Base-by-base conservation (phyloP, 352 stramenopile genomes). In the Globisporangium spiculum region DNA sequence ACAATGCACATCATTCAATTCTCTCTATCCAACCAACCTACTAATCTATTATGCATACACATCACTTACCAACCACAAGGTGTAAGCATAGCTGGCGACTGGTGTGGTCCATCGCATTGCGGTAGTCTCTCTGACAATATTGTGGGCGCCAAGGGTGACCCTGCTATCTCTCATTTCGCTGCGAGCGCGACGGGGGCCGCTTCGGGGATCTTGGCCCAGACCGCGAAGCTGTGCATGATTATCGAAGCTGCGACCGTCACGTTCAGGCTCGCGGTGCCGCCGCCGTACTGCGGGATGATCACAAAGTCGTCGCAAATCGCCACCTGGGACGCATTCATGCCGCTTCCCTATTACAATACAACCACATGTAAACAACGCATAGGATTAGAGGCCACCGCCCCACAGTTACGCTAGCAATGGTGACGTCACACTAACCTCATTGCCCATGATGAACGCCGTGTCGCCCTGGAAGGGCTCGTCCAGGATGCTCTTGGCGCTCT, bases 361-460 rank as follows among this genome's bases (percentile, higher is more conserved):
- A 54, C 27, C 27, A 67, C 59, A 63, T 53, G 10, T 24, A 53
- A 53, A 53, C 22, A 20, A 56, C 61, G 30, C 7, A 50, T 22
- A 52, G 48, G 57, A 63, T 34, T 59, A 59, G 60, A 46, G 1
- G 36, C 10, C 56, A 26, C 0, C n/a, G 14, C 7, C 20, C 20
- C 14, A 30, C 18, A 27, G 1, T 27, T 18, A 12, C 24, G 60
- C 9, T 55, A 36, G 5, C 1, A 22, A 52, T 14, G 16, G 8
- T n/a, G 6, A 20, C 14, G 1, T 9, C 16, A 7, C 0, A 46
- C 56, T 20, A 41, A 91, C 89, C 79, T 99, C 96, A 72, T 99
- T 99, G 52, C 96, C 96, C 85, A 98, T 96, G 60, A 99, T 97
- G 63, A 99, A 96, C 1, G 94, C 96, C 26, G 91, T 96, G 53